Evolutionary conservation across 2,329 filamentous ascomycete genomes (phyloP).

Genomic region (Onygenales sp.): DNA sequence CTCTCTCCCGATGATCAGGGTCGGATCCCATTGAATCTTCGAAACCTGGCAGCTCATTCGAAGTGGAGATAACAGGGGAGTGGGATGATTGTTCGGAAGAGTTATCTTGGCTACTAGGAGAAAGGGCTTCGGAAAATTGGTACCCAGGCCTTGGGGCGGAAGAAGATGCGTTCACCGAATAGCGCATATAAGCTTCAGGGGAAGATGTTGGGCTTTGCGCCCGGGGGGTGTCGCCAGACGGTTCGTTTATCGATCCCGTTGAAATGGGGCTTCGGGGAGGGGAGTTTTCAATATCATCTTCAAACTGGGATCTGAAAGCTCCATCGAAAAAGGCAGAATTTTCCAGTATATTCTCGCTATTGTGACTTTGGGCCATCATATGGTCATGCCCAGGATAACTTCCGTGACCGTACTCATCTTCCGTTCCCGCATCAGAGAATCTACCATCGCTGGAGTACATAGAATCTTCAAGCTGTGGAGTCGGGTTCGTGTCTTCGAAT

Average conservation of each 20-base stretch:
- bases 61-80: background rate
- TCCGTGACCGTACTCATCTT: constrained; percentile 21
- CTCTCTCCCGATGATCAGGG: background rate
- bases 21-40: background rate
- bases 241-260: background rate
- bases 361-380: constrained; percentile 15
- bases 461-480: constrained; percentile 17
- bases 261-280: constrained; percentile 6
- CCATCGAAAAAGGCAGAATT: constrained; percentile 31
- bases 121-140: background rate
- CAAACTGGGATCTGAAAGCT: constrained; percentile 25
- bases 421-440: constrained; percentile 34
- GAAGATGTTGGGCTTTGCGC: constrained; percentile 12
- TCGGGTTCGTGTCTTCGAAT: background rate
- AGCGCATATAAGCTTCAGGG: background rate
- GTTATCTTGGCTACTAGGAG: background rate
- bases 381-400: constrained; percentile 19
- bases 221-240: constrained; percentile 9
- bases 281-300: constrained; percentile 22
- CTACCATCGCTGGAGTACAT: constrained; percentile 28
- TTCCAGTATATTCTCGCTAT: constrained; percentile 24
- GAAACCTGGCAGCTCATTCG: background rate
- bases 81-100: background rate
- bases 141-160: background rate
- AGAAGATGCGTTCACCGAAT: background rate